phyloP scores from a whole-genome alignment of 2,329 filamentous ascomycete species.

The Rutstroemia sp. region DNA sequence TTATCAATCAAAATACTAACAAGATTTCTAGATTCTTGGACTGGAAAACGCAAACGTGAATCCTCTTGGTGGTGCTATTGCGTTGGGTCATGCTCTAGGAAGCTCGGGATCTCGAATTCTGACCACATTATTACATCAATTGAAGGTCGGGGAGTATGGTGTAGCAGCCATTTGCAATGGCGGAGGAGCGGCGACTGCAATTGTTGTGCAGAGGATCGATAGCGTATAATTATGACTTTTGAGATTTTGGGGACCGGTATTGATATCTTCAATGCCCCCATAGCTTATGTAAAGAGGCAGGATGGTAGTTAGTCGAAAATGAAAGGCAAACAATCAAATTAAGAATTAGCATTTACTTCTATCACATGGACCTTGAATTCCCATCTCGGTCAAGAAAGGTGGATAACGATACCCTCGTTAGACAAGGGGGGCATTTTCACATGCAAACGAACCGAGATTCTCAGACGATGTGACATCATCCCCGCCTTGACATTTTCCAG shows the following conservation, averaged over 20 bases:
- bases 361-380: too few species aligned
- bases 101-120: slow-evolving; percentile 91
- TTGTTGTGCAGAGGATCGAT: slow-evolving; percentile 81
- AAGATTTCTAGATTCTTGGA: slow-evolving; percentile 42
- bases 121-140: slow-evolving; percentile 82
- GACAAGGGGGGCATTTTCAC: slow-evolving; percentile 1
- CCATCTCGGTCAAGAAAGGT: background rate
- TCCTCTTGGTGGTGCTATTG: slow-evolving; percentile 83
- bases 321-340: background rate
- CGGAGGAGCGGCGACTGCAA: slow-evolving; percentile 81
- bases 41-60: slow-evolving; percentile 77
- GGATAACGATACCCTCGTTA: background rate
- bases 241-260: background rate
- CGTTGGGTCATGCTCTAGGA: slow-evolving; percentile 83
- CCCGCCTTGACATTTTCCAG: background rate
- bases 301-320: too few species aligned
- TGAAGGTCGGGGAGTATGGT: slow-evolving; percentile 86
- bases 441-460: slow-evolving; percentile 4
- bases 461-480: slow-evolving; percentile 3
- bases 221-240: slow-evolving; percentile 13
- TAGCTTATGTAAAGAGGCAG: too few species aligned
- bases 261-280: too few species aligned
- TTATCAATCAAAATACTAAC: background rate
- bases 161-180: slow-evolving; percentile 96
- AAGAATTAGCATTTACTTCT: background rate